These are phyloP conservation scores for Coemansia sp. DNA, from an alignment of 192 early-diverging fungal species.

Conservation along the genomic window DNA sequence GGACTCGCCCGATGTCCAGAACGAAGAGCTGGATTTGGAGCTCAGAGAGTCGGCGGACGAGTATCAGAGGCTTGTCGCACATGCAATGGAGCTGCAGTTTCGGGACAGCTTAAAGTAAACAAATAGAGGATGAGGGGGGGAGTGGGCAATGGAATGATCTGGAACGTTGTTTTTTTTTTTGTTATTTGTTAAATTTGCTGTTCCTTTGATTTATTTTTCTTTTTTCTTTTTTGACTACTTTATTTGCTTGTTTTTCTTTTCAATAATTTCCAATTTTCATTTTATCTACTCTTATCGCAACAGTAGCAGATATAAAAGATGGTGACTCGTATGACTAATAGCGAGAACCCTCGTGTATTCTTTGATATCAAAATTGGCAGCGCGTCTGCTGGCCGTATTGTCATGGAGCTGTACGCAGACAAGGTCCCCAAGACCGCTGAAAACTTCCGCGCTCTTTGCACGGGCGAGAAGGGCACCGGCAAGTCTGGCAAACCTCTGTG, in stretches of 20 bases:
- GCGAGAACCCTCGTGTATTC: conserved; percentile 58
- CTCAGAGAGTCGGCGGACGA: conserved; percentile 16
- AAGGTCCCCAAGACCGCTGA: conserved; percentile 80
- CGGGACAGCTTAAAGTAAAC: neutral
- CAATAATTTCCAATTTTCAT: neutral
- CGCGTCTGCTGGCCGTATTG: conserved; percentile 42
- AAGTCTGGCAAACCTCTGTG: conserved; percentile 64
- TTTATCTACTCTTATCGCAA: neutral
- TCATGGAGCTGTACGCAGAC: conserved; percentile 67
- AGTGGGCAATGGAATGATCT: no score
- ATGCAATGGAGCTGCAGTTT: conserved; percentile 12
- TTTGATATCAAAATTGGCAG: conserved; percentile 60
- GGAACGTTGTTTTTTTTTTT: neutral
- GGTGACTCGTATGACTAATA: conserved; percentile 39
- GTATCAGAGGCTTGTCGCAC: conserved; percentile 12
- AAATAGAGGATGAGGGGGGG: neutral
- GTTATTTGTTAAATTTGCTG: neutral
- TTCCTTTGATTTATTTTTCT: conserved; percentile 7
- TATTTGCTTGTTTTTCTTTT: conserved; percentile 1
- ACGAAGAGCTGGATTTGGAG: conserved; percentile 4
- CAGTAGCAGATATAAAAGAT: conserved; percentile 7
- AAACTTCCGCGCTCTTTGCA: conserved; percentile 98
- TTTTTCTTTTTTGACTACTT: neutral
- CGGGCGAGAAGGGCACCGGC: conserved; percentile 84
- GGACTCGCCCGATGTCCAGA: neutral